Conservation (phyloP, 306 rosid genomes). For the Betula pendula region DNA sequence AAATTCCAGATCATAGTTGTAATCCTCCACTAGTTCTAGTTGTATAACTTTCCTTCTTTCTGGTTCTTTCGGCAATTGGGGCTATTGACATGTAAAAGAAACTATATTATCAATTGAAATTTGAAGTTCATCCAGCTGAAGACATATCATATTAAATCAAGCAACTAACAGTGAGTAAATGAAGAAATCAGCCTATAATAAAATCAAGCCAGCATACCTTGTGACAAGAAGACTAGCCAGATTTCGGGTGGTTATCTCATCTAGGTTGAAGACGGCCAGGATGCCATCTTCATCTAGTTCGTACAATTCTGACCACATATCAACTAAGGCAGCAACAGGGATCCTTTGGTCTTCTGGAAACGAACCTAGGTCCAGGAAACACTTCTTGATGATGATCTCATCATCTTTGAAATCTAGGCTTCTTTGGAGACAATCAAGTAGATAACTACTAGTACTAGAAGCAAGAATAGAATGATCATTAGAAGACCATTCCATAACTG, state of each 20-base stretch:
- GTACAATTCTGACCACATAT: constrained; percentile 57
- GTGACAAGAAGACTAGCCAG: constrained; percentile 47
- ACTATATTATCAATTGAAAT: no score
- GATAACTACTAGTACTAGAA: constrained; percentile 33
- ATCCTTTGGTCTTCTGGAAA: constrained; percentile 67
- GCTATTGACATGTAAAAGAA: no score
- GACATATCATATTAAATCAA: no score
- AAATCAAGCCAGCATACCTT: constrained; percentile 42
- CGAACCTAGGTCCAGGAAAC: constrained; percentile 72
- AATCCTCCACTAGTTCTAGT: neutral
- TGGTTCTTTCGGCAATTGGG: neutral
- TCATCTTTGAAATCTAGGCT: constrained; percentile 46
- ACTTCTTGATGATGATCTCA: constrained; percentile 39
- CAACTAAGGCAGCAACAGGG: constrained; percentile 45
- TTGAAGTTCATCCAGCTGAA: no score
- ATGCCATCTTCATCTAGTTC: constrained; percentile 40
- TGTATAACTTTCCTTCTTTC: neutral
- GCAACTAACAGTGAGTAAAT: no score
- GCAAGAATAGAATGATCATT: constrained; percentile 45
- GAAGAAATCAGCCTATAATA: neutral
- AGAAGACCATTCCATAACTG: constrained; percentile 31
- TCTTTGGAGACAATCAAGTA: constrained; percentile 42
- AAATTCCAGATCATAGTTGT: neutral
- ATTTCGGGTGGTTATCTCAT: constrained; percentile 29
- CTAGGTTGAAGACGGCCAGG: constrained; percentile 31